phyloP scores from a whole-genome alignment of 139 green algal species.

The Yamagishiella unicocca region DNA sequence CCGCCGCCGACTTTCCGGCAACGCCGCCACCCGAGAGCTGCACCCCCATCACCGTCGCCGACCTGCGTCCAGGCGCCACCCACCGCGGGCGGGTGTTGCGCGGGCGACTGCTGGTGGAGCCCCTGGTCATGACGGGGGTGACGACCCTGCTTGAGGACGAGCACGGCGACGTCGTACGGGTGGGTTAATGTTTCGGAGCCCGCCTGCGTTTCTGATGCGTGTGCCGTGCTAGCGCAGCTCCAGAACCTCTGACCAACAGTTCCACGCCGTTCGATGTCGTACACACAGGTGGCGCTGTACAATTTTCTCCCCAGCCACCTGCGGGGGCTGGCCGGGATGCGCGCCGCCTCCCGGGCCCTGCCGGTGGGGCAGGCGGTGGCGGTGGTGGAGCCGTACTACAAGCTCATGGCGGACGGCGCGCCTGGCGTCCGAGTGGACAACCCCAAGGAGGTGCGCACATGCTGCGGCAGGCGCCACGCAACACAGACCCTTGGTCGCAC shows the following conservation, averaged over 20 bases:
- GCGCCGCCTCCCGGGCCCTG: neutral
- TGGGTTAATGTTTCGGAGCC: neutral
- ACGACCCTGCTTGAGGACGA: conserved; percentile 50
- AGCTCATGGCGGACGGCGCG: conserved; percentile 53
- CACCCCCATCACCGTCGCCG: conserved; percentile 18
- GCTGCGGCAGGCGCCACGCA: neutral
- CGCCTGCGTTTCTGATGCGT: neutral
- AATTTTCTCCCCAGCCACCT: conserved; percentile 17
- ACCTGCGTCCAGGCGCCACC: conserved; percentile 22
- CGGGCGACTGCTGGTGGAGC: conserved; percentile 41
- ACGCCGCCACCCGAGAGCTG: neutral
- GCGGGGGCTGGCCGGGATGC: neutral
- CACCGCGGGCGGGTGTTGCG: conserved; percentile 49
- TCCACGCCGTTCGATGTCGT: no score
- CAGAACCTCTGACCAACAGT: neutral
- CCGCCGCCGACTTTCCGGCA: neutral
- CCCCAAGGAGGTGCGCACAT: conserved; percentile 50
- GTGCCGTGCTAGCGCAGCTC: neutral
- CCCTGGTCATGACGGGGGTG: conserved; percentile 32
- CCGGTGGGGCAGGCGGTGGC: conserved; percentile 42
- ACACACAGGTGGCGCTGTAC: conserved; percentile 44
- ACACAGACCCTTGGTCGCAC: neutral
- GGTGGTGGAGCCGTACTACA: conserved; percentile 64
- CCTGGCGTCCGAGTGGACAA: conserved; percentile 60
- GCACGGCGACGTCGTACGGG: conserved; percentile 43